A percentile compares a stretch with the other conserved stretches of the same genome.
Evolutionary conservation across 768 basidiomycete species (phyloP).

Genomic region (Tricholoma flavovirens): DNA sequence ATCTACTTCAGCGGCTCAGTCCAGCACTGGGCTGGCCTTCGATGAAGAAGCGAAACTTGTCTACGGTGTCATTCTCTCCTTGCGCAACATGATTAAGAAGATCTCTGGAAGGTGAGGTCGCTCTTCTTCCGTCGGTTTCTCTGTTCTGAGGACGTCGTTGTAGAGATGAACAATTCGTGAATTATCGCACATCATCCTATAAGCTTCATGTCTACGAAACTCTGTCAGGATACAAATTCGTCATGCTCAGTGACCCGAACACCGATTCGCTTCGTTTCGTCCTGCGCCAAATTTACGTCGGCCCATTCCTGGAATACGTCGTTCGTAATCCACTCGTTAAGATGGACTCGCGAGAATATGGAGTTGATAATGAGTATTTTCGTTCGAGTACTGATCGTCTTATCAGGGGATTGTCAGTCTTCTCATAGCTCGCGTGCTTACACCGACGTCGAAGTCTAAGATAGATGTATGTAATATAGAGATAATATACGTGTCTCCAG

Average conservation of each 20-base stretch:
- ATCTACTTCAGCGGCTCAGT: slow-evolving; percentile 24
- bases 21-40: slow-evolving; percentile 69
- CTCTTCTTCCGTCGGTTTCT: neutral
- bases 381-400: slow-evolving; percentile 74
- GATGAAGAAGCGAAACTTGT: slow-evolving; percentile 98
- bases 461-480: slow-evolving; percentile 2
- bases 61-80: slow-evolving; percentile 88
- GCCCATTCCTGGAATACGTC: slow-evolving; percentile 90
- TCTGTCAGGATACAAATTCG: slow-evolving; percentile 87
- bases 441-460: slow-evolving; percentile 3
- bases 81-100: slow-evolving; percentile 94
- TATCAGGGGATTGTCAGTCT: slow-evolving; percentile 52
- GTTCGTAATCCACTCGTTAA: slow-evolving; percentile 84
- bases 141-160: slow-evolving; percentile 1
- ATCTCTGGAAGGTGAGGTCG: slow-evolving; percentile 69
- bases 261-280: slow-evolving; percentile 79
- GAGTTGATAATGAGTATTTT: slow-evolving; percentile 93
- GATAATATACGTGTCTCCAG: neutral
- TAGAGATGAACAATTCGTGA: slow-evolving; percentile 89
- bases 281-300: slow-evolving; percentile 86
- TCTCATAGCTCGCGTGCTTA: slow-evolving; percentile 22
- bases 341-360: slow-evolving; percentile 78
- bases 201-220: slow-evolving; percentile 93
- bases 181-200: slow-evolving; percentile 88
- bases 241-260: slow-evolving; percentile 86